Evolutionary conservation across 2,329 filamentous ascomycete species (phyloP), one percentile per base, ranked within the genome.

Genomic region (Aphanocladium album): DNA sequence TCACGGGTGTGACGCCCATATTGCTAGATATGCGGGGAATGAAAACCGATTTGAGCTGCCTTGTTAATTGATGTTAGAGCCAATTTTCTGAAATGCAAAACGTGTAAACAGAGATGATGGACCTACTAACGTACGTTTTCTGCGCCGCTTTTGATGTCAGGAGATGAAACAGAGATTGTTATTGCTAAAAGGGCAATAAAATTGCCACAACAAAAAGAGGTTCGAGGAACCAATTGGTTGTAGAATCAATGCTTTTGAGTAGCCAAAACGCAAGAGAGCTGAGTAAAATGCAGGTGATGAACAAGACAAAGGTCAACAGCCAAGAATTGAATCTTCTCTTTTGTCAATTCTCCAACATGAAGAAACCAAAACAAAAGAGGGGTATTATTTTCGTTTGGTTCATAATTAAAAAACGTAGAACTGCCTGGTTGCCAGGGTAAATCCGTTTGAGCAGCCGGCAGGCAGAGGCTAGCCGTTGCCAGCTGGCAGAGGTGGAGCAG

Each of bases 1-100:
- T 64, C 9, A 50, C 53, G 2, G 52, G 35, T 16, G 56, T 60
- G 19, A 62, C 60, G 27, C 64, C 63, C 64, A 66, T 66, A n/a
- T 19, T 62, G 55, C 4, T 3, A 37, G 25, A 11, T 12, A 6
- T 49, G 27, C 19, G n/a, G n/a, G n/a, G n/a, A n/a, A n/a, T 37
- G 37, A 30, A 7, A 27, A n/a, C 17, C 19, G 25, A 33, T 30
- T 19, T 5, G 19, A 23, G 30, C 37, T 55, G 6, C 2, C 8
- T 17, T 21, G 30, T 2, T 2, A 17, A 33, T 12, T 21, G 17
- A 3, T 25, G 30, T 33, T 33, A 0, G 6, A n/a, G 2, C 27
- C 11, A 11, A 33, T 33, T 46, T 9, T 3, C 11, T n/a, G 30
- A 12, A 2, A 30, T 21, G 7, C 8, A 1, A n/a, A 3, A 17